Evolutionary conservation across 2,329 filamentous ascomycete species (phyloP).

Genomic region (Monosporascus ibericus): DNA sequence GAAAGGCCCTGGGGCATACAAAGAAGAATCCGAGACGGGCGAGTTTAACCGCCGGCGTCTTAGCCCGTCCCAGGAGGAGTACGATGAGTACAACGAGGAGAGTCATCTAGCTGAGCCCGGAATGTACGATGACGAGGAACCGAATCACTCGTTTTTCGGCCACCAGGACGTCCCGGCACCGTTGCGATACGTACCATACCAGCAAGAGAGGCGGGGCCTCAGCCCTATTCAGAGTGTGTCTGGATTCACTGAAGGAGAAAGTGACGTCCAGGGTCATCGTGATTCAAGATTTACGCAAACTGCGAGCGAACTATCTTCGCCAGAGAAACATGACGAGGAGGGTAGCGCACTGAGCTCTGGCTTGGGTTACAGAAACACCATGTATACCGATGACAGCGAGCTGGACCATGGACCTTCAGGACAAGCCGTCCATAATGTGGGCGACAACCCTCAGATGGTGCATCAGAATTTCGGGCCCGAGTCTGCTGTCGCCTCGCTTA

Average conservation of each 20-base stretch:
- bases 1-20: conserved; percentile 34
- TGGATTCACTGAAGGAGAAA: conserved; percentile 70
- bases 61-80: conserved; percentile 24
- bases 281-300: conserved; percentile 49
- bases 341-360: conserved; percentile 47
- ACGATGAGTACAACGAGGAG: conserved; percentile 39
- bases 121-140: conserved; percentile 35
- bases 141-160: conserved; percentile 44
- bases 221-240: conserved; percentile 92
- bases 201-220: conserved; percentile 62
- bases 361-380: conserved; percentile 47
- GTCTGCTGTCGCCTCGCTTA: conserved; percentile 82
- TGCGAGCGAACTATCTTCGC: conserved; percentile 51
- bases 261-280: conserved; percentile 49
- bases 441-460: conserved; percentile 70
- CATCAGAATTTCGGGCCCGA: conserved; percentile 70
- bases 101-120: conserved; percentile 27
- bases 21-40: conserved; percentile 43
- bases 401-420: conserved; percentile 55
- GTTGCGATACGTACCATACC: conserved; percentile 61
- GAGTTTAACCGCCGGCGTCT: conserved; percentile 38
- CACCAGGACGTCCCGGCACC: conserved; percentile 59
- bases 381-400: conserved; percentile 48
- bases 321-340: conserved; percentile 58
- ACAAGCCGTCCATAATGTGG: conserved; percentile 65